Evolutionary conservation across 163 green algal species (phyloP).

Genomic region (Volvox carteri): DNA sequence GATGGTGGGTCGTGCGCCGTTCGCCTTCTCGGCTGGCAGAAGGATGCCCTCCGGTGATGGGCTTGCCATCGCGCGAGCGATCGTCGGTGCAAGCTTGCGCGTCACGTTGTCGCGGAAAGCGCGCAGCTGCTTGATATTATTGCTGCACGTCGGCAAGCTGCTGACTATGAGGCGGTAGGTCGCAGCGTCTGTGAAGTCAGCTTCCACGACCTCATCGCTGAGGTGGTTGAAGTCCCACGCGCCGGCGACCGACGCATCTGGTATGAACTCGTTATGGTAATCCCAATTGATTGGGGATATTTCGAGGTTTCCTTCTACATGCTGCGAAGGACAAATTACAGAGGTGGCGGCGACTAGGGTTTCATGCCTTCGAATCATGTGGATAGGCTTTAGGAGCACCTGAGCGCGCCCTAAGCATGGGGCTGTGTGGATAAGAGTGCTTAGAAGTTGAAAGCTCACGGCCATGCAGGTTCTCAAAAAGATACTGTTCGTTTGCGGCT

Average conservation of each 20-base stretch:
- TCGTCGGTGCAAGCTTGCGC: conserved; percentile 25
- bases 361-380: not conserved
- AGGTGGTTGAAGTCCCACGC: conserved; percentile 13
- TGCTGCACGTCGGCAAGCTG: not conserved
- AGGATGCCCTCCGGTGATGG: not conserved
- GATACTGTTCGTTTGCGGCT: not conserved
- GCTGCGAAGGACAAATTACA: not conserved
- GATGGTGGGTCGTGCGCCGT: too few relatives aligned
- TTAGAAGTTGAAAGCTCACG: not conserved
- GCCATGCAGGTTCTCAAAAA: not conserved
- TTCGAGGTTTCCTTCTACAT: not conserved
- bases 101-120: conserved; percentile 34
- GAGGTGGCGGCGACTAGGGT: not conserved
- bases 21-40: not conserved
- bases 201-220: not conserved
- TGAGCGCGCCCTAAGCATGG: not conserved
- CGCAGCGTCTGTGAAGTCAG: not conserved
- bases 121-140: conserved; percentile 4
- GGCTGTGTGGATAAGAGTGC: not conserved
- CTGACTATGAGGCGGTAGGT: not conserved
- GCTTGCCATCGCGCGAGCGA: not conserved
- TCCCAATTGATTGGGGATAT: not conserved
- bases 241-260: not conserved
- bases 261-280: not conserved
- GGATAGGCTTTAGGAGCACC: not conserved